These are phyloP conservation scores for Kwoniella shandongensis DNA, from an alignment of 768 basidiomycete species.

Conservation along the genomic window DNA sequence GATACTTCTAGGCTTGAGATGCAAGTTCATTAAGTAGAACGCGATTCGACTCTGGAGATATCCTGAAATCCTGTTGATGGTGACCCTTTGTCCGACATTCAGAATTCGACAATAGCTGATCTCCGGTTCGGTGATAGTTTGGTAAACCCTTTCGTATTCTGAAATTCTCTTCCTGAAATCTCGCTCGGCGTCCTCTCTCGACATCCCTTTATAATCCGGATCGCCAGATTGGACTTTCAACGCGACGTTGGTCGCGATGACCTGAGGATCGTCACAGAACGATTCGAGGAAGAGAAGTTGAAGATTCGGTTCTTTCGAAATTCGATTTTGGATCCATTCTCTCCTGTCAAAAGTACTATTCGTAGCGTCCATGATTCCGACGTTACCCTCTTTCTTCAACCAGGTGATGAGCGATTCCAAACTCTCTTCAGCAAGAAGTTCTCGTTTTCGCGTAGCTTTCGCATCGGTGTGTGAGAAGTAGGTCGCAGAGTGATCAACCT, in stretches of 20 bases:
- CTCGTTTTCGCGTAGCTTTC: constrained; percentile 72
- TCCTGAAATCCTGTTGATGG: constrained; percentile 76
- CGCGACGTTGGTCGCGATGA: constrained; percentile 93
- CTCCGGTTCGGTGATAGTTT: constrained; percentile 87
- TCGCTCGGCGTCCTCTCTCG: constrained; percentile 75
- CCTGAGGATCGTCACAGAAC: constrained; percentile 84
- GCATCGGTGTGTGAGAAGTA: constrained; percentile 87
- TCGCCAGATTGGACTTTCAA: constrained; percentile 95
- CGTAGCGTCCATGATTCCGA: constrained; percentile 97
- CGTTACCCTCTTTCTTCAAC: constrained; percentile 87
- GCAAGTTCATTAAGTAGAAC: constrained; percentile 97
- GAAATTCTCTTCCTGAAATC: constrained; percentile 90
- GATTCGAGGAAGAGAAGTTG: constrained; percentile 92
- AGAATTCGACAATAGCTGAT: constrained; percentile 87
- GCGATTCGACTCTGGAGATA: constrained; percentile 96
- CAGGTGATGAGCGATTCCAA: constrained; percentile 92
- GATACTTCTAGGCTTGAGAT: constrained; percentile 93
- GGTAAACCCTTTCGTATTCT: constrained; percentile 92
- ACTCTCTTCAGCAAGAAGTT: constrained; percentile 83
- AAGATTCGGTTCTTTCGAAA: constrained; percentile 81
- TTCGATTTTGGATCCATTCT: constrained; percentile 77
- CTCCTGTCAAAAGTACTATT: constrained; percentile 81
- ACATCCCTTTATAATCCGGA: constrained; percentile 92
- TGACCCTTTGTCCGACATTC: constrained; percentile 89
- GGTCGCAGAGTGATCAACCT: constrained; percentile 83